These are phyloP conservation scores for Verbascum thapsus DNA, from an alignment of 257 asterid genomes.

Conservation along the genomic window DNA sequence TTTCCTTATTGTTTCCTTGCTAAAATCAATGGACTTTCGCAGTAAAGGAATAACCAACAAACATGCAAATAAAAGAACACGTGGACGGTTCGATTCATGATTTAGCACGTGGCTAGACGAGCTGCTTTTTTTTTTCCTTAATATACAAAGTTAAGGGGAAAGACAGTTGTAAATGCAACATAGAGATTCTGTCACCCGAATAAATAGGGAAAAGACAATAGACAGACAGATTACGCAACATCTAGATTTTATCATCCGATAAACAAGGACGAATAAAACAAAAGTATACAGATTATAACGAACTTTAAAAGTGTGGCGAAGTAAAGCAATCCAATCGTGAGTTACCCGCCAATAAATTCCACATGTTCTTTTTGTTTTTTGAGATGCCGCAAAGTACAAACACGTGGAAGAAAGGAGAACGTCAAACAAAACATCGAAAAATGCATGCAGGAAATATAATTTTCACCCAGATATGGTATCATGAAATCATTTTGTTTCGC, in stretches of 20 bases:
- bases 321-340: slow-evolving; percentile 21
- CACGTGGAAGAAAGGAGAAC: slow-evolving; percentile 35
- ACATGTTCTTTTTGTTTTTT: background rate
- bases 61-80: slow-evolving; percentile 9
- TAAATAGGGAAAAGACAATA: slow-evolving; percentile 25
- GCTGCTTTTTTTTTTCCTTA: background rate
- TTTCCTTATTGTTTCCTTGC: no score
- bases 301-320: slow-evolving; percentile 24
- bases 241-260: no score
- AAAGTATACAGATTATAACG: slow-evolving; percentile 13
- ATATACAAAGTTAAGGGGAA: slow-evolving; percentile 15
- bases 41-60: slow-evolving; percentile 25
- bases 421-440: slow-evolving; percentile 15
- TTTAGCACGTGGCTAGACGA: slow-evolving; percentile 4
- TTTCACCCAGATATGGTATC: slow-evolving; percentile 7
- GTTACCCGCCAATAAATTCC: slow-evolving; percentile 13
- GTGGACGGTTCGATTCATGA: background rate
- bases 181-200: slow-evolving; percentile 17
- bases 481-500: slow-evolving; percentile 9
- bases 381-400: slow-evolving; percentile 11
- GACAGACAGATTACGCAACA: background rate
- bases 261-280: background rate
- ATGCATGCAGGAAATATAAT: slow-evolving; percentile 21
- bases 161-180: slow-evolving; percentile 16
- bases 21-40: no score